Evolutionary conservation across 1,284 basidiomycete species (phyloP).

Genomic region (Naganishia sp.): DNA sequence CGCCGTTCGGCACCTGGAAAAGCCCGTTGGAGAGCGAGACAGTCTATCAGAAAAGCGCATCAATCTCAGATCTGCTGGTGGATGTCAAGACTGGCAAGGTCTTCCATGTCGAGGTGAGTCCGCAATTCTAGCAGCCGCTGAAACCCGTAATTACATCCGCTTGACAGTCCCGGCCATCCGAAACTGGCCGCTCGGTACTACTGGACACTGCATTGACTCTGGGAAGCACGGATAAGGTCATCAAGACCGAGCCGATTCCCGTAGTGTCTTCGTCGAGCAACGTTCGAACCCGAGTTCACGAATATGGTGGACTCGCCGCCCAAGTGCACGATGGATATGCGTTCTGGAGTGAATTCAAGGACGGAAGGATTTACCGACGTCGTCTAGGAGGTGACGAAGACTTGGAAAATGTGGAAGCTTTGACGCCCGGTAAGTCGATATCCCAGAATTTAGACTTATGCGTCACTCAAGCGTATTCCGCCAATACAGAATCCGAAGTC

Average conservation of each 20-base stretch:
- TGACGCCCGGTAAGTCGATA: conserved; percentile 40
- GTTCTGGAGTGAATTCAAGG: conserved; percentile 38
- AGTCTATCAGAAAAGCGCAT: conserved; percentile 26
- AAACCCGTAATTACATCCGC: background rate
- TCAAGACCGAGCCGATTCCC: conserved; percentile 9
- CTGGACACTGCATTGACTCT: conserved; percentile 8
- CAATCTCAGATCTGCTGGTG: conserved; percentile 25
- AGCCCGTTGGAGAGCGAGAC: conserved; percentile 30
- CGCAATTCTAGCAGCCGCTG: too few species aligned
- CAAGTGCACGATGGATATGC: conserved; percentile 34
- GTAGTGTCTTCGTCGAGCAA: conserved; percentile 24
- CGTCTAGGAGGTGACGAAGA: background rate
- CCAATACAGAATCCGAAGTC: conserved; percentile 36
- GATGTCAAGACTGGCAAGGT: conserved; percentile 27
- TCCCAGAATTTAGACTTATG: background rate
- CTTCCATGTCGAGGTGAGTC: conserved; percentile 32
- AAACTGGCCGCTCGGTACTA: conserved; percentile 31
- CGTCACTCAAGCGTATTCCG: background rate
- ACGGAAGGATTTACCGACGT: conserved; percentile 33
- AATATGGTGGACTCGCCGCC: conserved; percentile 43
- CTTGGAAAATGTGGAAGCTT: conserved; percentile 33
- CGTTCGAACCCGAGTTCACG: conserved; percentile 36
- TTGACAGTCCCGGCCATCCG: conserved; percentile 28
- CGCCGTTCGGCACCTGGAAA: conserved; percentile 31
- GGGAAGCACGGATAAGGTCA: conserved; percentile 3